Evolutionary conservation across 176 grass and related monocot genomes (phyloP), one percentile per base, ranked within the genome.

Genomic region (Avena eriantha): DNA sequence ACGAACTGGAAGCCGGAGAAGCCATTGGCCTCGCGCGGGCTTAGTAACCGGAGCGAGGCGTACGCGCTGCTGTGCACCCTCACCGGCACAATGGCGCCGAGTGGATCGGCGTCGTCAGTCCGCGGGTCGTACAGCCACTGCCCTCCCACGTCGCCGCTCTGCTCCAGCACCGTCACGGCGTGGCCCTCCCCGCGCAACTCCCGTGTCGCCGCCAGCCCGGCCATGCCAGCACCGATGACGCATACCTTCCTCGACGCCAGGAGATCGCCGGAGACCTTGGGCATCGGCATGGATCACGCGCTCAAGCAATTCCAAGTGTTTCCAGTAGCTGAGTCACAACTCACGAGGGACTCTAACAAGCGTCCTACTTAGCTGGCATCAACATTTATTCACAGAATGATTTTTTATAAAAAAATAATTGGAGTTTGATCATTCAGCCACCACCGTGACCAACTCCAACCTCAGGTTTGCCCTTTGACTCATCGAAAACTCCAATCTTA

Each of bases 141-240:
- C 10, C 69, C 69, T 41, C 69, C 69, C 11, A 73, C 69, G 41
- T 23, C 69, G 19, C 7, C 10, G 69, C 69, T 73, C 41, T 73
- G 69, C 69, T 73, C 69, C 21, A 73, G 46, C 41, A 73, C 69
- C 4, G 69, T 47, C 5, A 73, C 69, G 41, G 10, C 41, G 69
- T 73, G 69, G 21, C 69, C 69, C 41, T 73, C 69, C 41, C 69
- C 41, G 18, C 39, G 69, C 41, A 73, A 41, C 69, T 73, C 69
- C 10, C 69, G 69, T 1, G 69, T 41, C 2, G 69, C 39, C 21
- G 41, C 69, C 39, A 73, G 12, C 6, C 69, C 41, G 69, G 39
- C 39, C 69, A 47, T 46, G 41, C 69, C 69, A 11, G 36, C 69
- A 6, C 69, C 69, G 1, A 47, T 43, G 10, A 73, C 41, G 41